A percentile compares a stretch with the other conserved stretches of the same genome.
These are phyloP conservation scores for Emmonsia crescens DNA, from an alignment of 2,329 filamentous ascomycete genomes.

Conservation along the genomic window DNA sequence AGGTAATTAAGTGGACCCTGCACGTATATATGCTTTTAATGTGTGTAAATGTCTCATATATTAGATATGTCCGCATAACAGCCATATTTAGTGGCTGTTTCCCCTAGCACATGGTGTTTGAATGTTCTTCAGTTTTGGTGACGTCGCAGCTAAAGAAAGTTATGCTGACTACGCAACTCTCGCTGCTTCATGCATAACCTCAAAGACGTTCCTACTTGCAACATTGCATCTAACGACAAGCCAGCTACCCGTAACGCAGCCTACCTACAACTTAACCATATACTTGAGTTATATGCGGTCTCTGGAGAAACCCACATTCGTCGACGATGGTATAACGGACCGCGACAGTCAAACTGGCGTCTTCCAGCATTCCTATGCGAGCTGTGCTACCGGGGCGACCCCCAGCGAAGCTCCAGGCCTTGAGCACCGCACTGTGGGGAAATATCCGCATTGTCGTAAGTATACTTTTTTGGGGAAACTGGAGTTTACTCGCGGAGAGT, in stretches of 20 bases:
- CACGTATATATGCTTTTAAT: neutral
- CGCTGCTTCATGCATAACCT: neutral
- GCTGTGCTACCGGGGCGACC: conserved; percentile 70
- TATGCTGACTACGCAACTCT: neutral
- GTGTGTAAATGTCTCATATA: neutral
- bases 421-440: conserved; percentile 64
- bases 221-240: neutral
- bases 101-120: neutral
- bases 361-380: conserved; percentile 51
- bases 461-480: neutral
- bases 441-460: conserved; percentile 61
- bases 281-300: neutral
- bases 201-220: neutral
- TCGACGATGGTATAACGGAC: conserved; percentile 12
- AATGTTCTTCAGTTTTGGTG: neutral
- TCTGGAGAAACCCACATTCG: neutral
- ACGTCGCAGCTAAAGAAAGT: neutral
- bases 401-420: conserved; percentile 64
- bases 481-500: neutral
- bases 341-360: conserved; percentile 7
- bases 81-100: neutral
- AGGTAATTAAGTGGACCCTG: neutral
- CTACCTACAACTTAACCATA: neutral
- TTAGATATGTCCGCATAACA: neutral
- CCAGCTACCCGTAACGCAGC: neutral